Evolutionary conservation across 2,329 filamentous ascomycete species (phyloP).

Genomic region (Aspergillus novoparasiticus): DNA sequence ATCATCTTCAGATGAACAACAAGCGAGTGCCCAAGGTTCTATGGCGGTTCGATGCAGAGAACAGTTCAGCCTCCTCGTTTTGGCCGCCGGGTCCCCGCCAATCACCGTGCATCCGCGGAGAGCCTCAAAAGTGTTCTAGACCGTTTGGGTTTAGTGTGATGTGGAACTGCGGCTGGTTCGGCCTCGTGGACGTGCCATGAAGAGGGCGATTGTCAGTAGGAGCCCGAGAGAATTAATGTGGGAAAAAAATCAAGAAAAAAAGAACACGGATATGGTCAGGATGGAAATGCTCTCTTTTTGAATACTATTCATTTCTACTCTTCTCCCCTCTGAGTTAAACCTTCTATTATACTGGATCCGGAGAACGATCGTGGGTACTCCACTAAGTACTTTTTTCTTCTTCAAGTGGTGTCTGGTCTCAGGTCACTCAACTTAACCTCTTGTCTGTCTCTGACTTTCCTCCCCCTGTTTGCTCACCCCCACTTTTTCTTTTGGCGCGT

Average conservation of each 20-base stretch:
- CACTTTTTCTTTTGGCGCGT: constrained; percentile 20
- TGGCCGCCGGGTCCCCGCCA: constrained; percentile 17
- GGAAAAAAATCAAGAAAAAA: background rate
- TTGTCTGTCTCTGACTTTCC: constrained; percentile 8
- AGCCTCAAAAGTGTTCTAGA: constrained; percentile 23
- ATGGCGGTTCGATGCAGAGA: constrained; percentile 26
- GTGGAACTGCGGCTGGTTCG: constrained; percentile 15
- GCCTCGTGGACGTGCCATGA: constrained; percentile 24
- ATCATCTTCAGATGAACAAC: background rate
- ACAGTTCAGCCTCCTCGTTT: constrained; percentile 27
- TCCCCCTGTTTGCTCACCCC: constrained; percentile 9
- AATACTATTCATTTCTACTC: background rate
- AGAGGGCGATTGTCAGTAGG: background rate
- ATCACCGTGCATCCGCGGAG: constrained; percentile 17
- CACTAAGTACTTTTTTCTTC: constrained; percentile 7
- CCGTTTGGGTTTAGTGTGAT: constrained; percentile 16
- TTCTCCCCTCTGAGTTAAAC: background rate
- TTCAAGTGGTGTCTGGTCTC: background rate
- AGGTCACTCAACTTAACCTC: background rate
- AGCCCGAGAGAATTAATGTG: background rate
- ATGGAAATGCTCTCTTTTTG: background rate
- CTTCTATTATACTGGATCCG: background rate
- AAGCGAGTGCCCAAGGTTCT: constrained; percentile 17
- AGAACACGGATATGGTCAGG: background rate
- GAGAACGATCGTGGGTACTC: background rate